Percentiles rank a stretch among this genome's conserved stretches.
phyloP scores from a whole-genome alignment of 2,329 filamentous ascomycete genomes.

The Cordyceps pruinosa region DNA sequence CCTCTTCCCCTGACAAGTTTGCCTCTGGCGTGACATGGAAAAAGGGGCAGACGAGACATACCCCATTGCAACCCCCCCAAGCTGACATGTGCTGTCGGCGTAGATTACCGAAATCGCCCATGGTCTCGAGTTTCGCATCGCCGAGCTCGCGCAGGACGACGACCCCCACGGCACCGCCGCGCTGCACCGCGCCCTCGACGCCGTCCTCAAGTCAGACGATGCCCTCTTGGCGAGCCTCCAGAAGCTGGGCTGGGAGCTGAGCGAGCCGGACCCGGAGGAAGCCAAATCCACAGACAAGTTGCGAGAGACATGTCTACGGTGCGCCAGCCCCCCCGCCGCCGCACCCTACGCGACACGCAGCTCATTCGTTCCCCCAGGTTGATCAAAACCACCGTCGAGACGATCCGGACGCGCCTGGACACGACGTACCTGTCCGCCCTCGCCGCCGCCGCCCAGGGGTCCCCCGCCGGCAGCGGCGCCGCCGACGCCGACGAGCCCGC shows the following conservation, averaged over 20 bases:
- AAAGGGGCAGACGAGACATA: not conserved
- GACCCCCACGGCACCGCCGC: constrained; percentile 30
- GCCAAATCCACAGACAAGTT: constrained; percentile 48
- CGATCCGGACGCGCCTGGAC: constrained; percentile 47
- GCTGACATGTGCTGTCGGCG: not conserved
- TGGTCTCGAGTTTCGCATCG: constrained; percentile 37
- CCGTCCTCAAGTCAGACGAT: constrained; percentile 54
- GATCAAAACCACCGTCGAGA: constrained; percentile 52
- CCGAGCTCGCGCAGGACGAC: constrained; percentile 45
- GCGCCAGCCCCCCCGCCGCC: constrained; percentile 5
- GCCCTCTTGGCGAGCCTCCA: constrained; percentile 58
- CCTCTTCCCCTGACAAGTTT: not conserved
- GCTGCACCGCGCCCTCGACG: constrained; percentile 42
- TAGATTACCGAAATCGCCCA: constrained; percentile 45
- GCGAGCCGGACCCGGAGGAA: constrained; percentile 45
- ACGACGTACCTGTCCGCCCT: constrained; percentile 47
- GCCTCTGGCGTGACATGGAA: not conserved
- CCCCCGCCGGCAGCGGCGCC: constrained; percentile 19
- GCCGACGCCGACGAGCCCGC: constrained; percentile 35
- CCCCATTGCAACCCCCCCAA: too few species aligned
- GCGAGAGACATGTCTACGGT: constrained; percentile 52
- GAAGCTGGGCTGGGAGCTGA: constrained; percentile 57
- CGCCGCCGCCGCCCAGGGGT: constrained; percentile 21
- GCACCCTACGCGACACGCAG: not conserved
- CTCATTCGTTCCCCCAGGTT: constrained; percentile 28